These are phyloP conservation scores for Phytopythium mirpurense DNA, from an alignment of 352 stramenopile genomes.

Conservation along the genomic window DNA sequence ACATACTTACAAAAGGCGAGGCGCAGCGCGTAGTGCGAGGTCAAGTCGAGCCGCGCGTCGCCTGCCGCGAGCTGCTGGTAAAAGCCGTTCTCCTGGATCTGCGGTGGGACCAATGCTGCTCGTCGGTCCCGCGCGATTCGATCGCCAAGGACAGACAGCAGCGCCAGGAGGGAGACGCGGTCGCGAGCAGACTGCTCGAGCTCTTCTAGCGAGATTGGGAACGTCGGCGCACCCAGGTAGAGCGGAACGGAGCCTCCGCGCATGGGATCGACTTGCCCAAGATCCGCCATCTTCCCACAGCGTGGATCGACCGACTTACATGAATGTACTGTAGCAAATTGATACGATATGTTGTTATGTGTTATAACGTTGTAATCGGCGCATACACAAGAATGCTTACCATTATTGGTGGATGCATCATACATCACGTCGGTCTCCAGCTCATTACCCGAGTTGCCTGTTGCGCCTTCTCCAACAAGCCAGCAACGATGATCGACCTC, in stretches of 20 bases:
- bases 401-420: too few species aligned
- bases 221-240: slow-evolving; percentile 3
- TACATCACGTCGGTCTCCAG: too few species aligned
- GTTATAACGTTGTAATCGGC: too few species aligned
- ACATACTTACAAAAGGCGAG: slow-evolving; percentile 54
- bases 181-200: slow-evolving; percentile 88
- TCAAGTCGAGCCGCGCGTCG: slow-evolving; percentile 17
- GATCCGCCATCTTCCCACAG: neutral
- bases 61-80: slow-evolving; percentile 15
- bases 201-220: slow-evolving; percentile 90
- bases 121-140: neutral
- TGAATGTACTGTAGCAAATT: too few species aligned
- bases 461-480: too few species aligned
- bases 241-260: neutral
- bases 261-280: neutral
- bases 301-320: too few species aligned
- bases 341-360: too few species aligned
- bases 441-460: too few species aligned
- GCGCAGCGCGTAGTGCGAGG: slow-evolving; percentile 45
- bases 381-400: neutral
- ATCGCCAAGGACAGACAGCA: slow-evolving; percentile 13
- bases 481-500: slow-evolving; percentile 79
- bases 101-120: neutral
- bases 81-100: slow-evolving; percentile 7
- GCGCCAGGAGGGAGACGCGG: slow-evolving; percentile 26